Conservation (phyloP, 129 eudicot genomes). For the Flaveria trinervia region DNA sequence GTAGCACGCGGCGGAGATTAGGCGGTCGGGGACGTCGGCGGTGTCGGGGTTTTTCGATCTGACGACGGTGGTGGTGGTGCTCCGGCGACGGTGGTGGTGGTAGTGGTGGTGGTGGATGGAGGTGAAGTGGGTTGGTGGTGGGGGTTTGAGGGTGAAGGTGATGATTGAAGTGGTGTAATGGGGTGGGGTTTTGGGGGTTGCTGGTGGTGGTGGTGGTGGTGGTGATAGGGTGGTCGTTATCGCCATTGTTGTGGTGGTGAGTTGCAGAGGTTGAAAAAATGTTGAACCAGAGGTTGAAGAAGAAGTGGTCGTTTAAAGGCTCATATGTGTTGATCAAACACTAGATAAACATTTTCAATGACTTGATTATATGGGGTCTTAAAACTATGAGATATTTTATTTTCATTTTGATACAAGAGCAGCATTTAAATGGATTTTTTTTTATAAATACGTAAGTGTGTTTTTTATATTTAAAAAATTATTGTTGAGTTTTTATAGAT, state of each 20-base stretch:
- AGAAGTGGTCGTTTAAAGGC: background rate
- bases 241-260: constrained; percentile 40
- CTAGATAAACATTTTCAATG: no score
- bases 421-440: no score
- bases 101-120: constrained; percentile 29
- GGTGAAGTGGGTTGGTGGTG: constrained; percentile 25
- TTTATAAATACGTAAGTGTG: no score
- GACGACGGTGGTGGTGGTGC: constrained; percentile 21
- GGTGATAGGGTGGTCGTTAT: constrained; percentile 50
- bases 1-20: constrained; percentile 85
- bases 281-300: background rate
- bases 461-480: no score
- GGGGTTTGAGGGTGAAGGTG: background rate
- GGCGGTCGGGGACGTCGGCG: constrained; percentile 77
- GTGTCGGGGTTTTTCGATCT: constrained; percentile 56
- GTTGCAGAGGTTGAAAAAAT: background rate
- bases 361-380: no score
- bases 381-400: no score
- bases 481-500: no score
- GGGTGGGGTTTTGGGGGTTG: background rate
- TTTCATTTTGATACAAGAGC: no score
- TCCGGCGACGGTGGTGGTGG: constrained; percentile 33
- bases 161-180: no score
- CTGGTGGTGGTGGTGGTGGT: constrained; percentile 25
- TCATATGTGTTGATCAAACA: no score